These are phyloP conservation scores for Penicillium polonicum DNA, from an alignment of 2,329 filamentous ascomycete genomes.

Conservation along the genomic window DNA sequence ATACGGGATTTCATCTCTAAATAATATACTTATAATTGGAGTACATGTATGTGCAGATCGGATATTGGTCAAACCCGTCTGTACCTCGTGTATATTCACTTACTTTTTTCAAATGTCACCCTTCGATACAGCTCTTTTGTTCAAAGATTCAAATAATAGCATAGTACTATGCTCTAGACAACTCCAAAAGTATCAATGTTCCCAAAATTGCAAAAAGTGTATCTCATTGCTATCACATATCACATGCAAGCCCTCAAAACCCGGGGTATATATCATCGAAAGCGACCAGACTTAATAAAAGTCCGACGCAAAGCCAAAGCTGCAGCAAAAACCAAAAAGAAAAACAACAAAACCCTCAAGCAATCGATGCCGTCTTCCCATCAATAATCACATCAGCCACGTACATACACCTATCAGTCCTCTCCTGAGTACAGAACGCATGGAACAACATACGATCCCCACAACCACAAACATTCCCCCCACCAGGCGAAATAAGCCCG, in stretches of 20 bases:
- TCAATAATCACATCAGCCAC: conserved; percentile 27
- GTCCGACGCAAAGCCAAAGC: not conserved
- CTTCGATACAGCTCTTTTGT: not conserved
- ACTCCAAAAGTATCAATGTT: too few species aligned
- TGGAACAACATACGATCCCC: conserved; percentile 37
- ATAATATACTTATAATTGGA: not conserved
- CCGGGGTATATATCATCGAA: conserved; percentile 8
- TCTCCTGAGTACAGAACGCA: conserved; percentile 28
- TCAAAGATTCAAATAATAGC: too few species aligned
- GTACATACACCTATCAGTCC: conserved; percentile 31
- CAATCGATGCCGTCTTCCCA: conserved; percentile 18
- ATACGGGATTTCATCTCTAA: not conserved
- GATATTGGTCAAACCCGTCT: not conserved
- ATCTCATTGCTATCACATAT: not conserved
- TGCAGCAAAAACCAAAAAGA: not conserved
- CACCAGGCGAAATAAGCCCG: conserved; percentile 33
- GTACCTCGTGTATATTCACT: too few species aligned
- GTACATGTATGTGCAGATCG: not conserved
- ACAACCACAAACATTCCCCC: conserved; percentile 33
- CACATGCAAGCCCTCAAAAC: not conserved
- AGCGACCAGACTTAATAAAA: not conserved
- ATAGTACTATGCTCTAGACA: not conserved
- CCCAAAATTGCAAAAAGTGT: not conserved
- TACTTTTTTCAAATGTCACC: not conserved
- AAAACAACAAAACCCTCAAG: conserved; percentile 1